Base-by-base conservation (phyloP, 768 basidiomycete genomes). In the Leccinellum rugosiceps region DNA sequence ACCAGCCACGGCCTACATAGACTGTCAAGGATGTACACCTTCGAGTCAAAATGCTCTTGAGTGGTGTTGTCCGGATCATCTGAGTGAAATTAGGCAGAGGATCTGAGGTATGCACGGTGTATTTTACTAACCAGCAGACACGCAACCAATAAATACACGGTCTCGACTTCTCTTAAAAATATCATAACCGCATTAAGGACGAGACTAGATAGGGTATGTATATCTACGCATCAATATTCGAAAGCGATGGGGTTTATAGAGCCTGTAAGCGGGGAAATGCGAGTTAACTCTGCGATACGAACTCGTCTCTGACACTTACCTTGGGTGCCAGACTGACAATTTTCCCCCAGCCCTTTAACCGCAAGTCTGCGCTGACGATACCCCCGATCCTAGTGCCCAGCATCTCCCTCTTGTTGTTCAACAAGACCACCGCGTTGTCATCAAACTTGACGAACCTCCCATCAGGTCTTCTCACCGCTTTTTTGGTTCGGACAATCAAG, bases 371-470 rank as follows among this genome's bases (percentile, higher is more conserved):
- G 58, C 90, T 94, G 46, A 98, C 95, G 45, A 95, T 87, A 0
- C 95, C 94, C 65, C 90, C 90, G 54, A 98, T 93, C 67, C 96
- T 85, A 50, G 94, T 97, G 19, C 94, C 95, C 57, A 98, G 70
- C 90, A 98, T 92, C 75, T 96, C 93, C 56, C 87, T 83, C 77
- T 98, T 98, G 78, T 92, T 92, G 74, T 98, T 98, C 56, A 98
- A 73, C 34, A 98, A 75, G 6, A 98, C 94, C 9, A 86, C 93
- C 1, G 96, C 96, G 67, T 98, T 98, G 80, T 98, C 96, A 75
- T 98, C 96, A 74, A 98, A 98, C 46, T 90, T 80, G 61, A 98
- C 79, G 65, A 83, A 79, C 28, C 92, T 82, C 14, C 96, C 96
- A 74, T 98, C 96, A 21, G 94, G 87, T 68, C 96, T 78, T 43